Base-by-base conservation (phyloP, 768 basidiomycete genomes). In the Collybia sordida region DNA sequence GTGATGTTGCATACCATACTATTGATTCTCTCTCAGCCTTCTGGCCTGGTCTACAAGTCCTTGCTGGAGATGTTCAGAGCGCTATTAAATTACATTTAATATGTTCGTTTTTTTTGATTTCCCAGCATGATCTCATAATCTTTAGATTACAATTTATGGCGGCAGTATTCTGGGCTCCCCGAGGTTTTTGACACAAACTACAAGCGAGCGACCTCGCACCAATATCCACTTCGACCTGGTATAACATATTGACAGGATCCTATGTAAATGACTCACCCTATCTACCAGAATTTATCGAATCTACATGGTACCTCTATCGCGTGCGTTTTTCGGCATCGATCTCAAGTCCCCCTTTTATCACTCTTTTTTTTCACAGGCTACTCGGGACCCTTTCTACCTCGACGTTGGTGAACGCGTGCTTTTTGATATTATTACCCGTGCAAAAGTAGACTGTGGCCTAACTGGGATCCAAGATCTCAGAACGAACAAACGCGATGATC, bases 11-110 rank as follows among this genome's bases (percentile, higher is more conserved):
- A 6, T 90, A 86, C 60, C 70, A 77, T 39, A 88, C 85, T n/a
- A 74, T 96, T n/a, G 97, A 99, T 64, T 97, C 93, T 2, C 72
- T 99, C 14, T 92, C 93, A 2, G 94, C 97, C 1, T 99, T 98
- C 66, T 93, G 95, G 85, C 93, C 96, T n/a, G 97, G 95, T 18
- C 73, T 98, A 14, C 96, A 97, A 68, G 89, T 94, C 8, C 70
- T 93, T 11, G 83, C 85, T 3, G 90, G 90, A 17, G 90, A 97
- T 70, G 63, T 97, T 28, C 85, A 90, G 64, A 93, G 81, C 64
- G 96, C 95, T 15, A 90, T 97, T 58, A 91, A 91, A 59, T 78
- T 89, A n/a, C 96, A 98, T 69, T 68, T 96, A 60, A 79, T 86
- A 42, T 97, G 92, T 92, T 55, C 59, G 85, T 59, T 1, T n/a